Evolutionary conservation across 257 asterid genomes (phyloP), one percentile per base, ranked within the genome.

Genomic region (Przewalskia tangutica): DNA sequence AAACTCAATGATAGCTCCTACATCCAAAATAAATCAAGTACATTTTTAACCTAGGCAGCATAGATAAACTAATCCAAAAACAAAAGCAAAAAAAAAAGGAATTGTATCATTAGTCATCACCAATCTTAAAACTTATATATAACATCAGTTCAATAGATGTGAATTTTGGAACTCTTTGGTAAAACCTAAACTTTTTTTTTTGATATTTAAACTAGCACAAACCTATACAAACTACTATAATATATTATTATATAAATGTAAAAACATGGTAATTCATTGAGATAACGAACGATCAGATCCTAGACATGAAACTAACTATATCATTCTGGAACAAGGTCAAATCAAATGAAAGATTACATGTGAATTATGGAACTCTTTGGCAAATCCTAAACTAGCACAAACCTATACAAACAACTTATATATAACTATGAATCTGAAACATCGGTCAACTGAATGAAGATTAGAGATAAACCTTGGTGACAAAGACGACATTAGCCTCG

Each of bases 381-480:
- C 1, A 27, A 27, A 27, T 27, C 32, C 32, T 27, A 27, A 27
- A 27, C 32, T 27, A 27, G 32, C 32, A 27, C 32, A 27, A 27
- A 27, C 32, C 32, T 27, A 27, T 27, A 27, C 32, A 27, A 2
- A 27, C 32, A 27, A 27, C 32, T 27, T 1, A 27, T 27, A 27
- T 27, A 27, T 27, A 27, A 27, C 32, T 27, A 27, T 27, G 32
- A 27, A 27, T 27, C 32, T 27, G 32, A 27, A 27, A 27, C 32
- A 27, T 27, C 32, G 32, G 32, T 36, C 20, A 76, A 23, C 3
- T 46, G 48, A 54, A 32, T 17, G 40, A 5, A 68, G 59, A 38
- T 17, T 46, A 16, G 58, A 6, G 6, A 16, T 27, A 27, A 67
- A 94, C 98, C 98, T 96, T 96, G 89, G 98, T 96, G 79, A 96